These are phyloP conservation scores for Erodium maritimum DNA, from an alignment of 345 rosid genomes.

Conservation along the genomic window DNA sequence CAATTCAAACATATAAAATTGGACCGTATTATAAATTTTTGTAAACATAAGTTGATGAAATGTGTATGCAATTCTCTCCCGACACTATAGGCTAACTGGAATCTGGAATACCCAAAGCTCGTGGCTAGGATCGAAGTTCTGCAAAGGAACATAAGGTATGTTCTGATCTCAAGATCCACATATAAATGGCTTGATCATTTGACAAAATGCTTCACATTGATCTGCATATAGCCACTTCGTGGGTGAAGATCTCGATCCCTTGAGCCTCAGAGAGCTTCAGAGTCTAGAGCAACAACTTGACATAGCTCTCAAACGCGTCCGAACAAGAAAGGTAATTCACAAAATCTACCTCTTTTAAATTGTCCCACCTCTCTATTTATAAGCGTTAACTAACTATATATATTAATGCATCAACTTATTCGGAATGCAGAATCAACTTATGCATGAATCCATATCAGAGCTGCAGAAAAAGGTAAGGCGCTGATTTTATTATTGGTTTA, in stretches of 20 bases:
- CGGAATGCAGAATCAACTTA: slow-evolving; percentile 52
- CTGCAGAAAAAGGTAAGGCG: slow-evolving; percentile 61
- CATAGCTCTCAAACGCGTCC: slow-evolving; percentile 57
- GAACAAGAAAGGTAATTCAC: slow-evolving; percentile 48
- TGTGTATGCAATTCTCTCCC: background rate
- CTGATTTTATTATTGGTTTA: too few relatives aligned
- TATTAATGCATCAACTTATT: background rate
- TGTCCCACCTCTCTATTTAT: too few relatives aligned
- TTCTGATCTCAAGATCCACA: too few relatives aligned
- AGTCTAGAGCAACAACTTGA: slow-evolving; percentile 75
- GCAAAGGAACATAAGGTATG: slow-evolving; percentile 55
- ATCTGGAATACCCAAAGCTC: slow-evolving; percentile 51
- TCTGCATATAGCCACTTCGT: slow-evolving; percentile 28
- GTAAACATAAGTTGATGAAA: too few relatives aligned
- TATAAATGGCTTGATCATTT: too few relatives aligned
- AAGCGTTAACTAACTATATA: background rate
- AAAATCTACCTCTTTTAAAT: too few relatives aligned
- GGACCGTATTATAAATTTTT: too few relatives aligned
- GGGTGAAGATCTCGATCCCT: slow-evolving; percentile 59
- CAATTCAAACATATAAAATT: too few relatives aligned
- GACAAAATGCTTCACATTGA: too few relatives aligned
- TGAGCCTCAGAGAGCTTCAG: slow-evolving; percentile 61
- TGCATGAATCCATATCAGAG: slow-evolving; percentile 43
- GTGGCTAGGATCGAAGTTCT: slow-evolving; percentile 43
- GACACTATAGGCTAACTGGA: slow-evolving; percentile 35